phyloP scores from a whole-genome alignment of 2,329 filamentous ascomycete genomes.

The Ophiostoma fasciatum region DNA sequence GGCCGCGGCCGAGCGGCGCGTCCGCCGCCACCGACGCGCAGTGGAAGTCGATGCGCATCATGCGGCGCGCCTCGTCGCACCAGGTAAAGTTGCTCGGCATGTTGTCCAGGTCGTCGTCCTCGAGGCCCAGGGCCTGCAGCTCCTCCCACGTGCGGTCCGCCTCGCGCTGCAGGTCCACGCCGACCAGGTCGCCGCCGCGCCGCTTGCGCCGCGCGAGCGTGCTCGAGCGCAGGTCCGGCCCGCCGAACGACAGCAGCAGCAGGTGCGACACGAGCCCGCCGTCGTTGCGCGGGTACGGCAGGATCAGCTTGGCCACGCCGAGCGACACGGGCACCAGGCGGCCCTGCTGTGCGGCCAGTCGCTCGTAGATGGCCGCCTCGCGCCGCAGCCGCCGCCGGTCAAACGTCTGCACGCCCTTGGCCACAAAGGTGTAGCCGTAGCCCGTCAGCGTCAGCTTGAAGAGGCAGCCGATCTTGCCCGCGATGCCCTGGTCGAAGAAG shows the following conservation, averaged over 20 bases:
- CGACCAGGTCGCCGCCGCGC: background rate
- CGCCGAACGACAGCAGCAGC: conserved; percentile 11
- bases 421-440: conserved; percentile 10
- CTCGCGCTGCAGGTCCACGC: background rate
- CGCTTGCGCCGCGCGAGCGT: background rate
- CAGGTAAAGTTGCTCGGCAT: conserved; percentile 5
- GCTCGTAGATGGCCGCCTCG: conserved; percentile 7
- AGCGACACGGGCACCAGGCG: conserved; percentile 9
- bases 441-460: background rate
- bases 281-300: conserved; percentile 1
- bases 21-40: background rate
- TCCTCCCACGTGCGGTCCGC: background rate
- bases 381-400: conserved; percentile 3
- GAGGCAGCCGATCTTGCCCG: background rate
- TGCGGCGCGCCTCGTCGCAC: conserved; percentile 6
- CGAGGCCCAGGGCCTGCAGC: conserved; percentile 2
- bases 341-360: conserved; percentile 7
- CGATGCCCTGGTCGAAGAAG: background rate
- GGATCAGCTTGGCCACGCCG: conserved; percentile 8
- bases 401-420: conserved; percentile 1
- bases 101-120: conserved; percentile 1
- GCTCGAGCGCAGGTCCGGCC: background rate
- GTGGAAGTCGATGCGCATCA: conserved; percentile 5
- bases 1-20: no score
- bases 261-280: conserved; percentile 7